phyloP scores from a whole-genome alignment of 1,139 yeast species.

The Schwanniomyces etchellsii region DNA sequence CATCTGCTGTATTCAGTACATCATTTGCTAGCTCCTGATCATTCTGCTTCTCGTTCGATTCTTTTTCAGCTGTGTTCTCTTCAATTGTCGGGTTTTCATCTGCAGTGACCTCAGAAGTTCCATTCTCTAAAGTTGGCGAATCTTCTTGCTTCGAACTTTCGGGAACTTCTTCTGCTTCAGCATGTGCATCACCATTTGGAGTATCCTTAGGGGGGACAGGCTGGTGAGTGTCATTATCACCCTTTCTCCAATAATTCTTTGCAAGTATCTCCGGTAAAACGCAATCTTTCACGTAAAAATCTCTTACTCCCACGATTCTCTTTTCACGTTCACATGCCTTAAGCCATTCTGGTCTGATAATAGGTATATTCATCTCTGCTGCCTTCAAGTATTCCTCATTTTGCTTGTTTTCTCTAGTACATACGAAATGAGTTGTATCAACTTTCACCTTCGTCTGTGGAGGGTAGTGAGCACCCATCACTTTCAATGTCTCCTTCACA shows the following conservation, averaged over 20 bases:
- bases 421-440: slow-evolving; percentile 91
- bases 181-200: slow-evolving; percentile 5
- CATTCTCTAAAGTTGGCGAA: slow-evolving; percentile 2
- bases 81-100: slow-evolving; percentile 1
- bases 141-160: slow-evolving; percentile 3
- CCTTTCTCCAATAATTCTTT: slow-evolving; percentile 35
- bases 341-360: slow-evolving; percentile 95
- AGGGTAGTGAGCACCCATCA: slow-evolving; percentile 78
- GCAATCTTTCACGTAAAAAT: slow-evolving; percentile 59
- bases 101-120: neutral
- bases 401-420: slow-evolving; percentile 59
- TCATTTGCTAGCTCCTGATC: slow-evolving; percentile 1
- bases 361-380: slow-evolving; percentile 80
- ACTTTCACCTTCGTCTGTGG: slow-evolving; percentile 68
- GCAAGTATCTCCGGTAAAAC: slow-evolving; percentile 44
- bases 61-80: slow-evolving; percentile 3
- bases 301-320: slow-evolving; percentile 88
- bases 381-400: slow-evolving; percentile 71
- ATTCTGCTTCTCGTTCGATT: too few relatives aligned
- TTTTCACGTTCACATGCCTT: slow-evolving; percentile 90
- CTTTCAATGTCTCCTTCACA: slow-evolving; percentile 54
- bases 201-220: slow-evolving; percentile 2
- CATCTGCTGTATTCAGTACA: neutral
- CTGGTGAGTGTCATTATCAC: too few relatives aligned
- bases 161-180: slow-evolving; percentile 5